These are phyloP conservation scores for Clitopilus hobsonii DNA, from an alignment of 768 basidiomycete genomes.

Conservation along the genomic window DNA sequence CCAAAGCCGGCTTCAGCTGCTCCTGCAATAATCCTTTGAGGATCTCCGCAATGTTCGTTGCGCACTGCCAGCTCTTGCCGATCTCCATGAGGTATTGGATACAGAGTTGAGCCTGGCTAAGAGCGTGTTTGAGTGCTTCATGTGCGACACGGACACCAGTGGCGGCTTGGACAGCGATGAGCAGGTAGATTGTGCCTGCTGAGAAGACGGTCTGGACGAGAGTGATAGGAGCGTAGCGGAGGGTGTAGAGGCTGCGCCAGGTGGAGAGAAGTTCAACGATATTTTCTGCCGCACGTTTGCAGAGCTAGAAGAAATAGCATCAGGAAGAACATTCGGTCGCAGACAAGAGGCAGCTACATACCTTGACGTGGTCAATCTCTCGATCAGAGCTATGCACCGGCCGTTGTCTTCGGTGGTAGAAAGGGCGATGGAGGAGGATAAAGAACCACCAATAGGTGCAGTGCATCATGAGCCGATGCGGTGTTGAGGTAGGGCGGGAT, in stretches of 20 bases:
- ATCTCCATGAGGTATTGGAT: slow-evolving; percentile 49
- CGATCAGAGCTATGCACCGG: slow-evolving; percentile 30
- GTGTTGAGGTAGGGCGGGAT: slow-evolving; percentile 41
- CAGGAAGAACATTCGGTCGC: too few species aligned
- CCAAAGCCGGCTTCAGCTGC: slow-evolving; percentile 36
- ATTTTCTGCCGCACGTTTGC: slow-evolving; percentile 49
- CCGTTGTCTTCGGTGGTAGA: slow-evolving; percentile 38
- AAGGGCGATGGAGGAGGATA: slow-evolving; percentile 58
- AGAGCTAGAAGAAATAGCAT: slow-evolving; percentile 32
- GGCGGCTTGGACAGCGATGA: slow-evolving; percentile 50
- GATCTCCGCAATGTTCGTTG: slow-evolving; percentile 43
- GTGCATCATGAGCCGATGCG: slow-evolving; percentile 54
- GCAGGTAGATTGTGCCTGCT: slow-evolving; percentile 54
- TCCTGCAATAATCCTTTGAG: slow-evolving; percentile 38
- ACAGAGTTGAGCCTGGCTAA: slow-evolving; percentile 40
- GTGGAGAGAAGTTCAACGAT: slow-evolving; percentile 48
- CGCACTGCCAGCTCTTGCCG: slow-evolving; percentile 50
- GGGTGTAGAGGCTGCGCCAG: slow-evolving; percentile 47
- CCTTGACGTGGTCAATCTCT: slow-evolving; percentile 51
- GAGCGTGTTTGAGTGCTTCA: slow-evolving; percentile 38
- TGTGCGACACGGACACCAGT: slow-evolving; percentile 41
- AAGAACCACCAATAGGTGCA: slow-evolving; percentile 54
- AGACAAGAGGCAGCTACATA: slow-evolving; percentile 12
- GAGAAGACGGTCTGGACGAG: slow-evolving; percentile 54
- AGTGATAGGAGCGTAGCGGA: slow-evolving; percentile 56